Percentiles rank a stretch among this genome's conserved stretches.
phyloP scores from a whole-genome alignment of 2,329 filamentous ascomycete species.

The Sporothrix sp. region DNA sequence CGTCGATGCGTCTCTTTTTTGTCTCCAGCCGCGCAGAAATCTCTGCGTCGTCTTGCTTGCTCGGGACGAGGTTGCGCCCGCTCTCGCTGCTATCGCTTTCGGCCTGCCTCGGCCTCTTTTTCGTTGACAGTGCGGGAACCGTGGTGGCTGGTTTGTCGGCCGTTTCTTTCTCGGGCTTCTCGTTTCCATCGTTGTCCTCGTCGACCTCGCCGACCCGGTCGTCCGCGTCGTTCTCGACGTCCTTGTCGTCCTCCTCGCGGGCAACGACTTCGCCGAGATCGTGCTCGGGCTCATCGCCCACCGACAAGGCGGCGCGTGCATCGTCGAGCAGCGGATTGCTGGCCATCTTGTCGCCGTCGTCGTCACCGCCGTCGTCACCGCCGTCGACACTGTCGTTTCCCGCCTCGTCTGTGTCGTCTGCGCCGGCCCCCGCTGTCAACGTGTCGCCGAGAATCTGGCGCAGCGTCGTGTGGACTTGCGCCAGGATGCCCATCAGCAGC shows the following conservation, averaged over 20 bases:
- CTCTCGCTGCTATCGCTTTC: neutral
- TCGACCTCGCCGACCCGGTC: neutral
- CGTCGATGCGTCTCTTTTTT: conserved; percentile 3
- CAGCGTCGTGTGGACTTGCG: conserved; percentile 43
- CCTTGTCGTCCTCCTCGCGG: conserved; percentile 30
- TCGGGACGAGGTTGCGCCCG: too few species aligned
- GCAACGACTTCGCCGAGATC: conserved; percentile 17
- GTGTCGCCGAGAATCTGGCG: conserved; percentile 26
- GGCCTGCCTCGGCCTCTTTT: too few species aligned
- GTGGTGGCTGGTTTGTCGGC: neutral
- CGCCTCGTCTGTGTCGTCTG: conserved; percentile 18
- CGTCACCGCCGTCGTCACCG: neutral
- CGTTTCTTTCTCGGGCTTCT: neutral
- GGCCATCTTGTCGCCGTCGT: neutral
- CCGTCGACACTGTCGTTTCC: neutral
- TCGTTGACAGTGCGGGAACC: neutral
- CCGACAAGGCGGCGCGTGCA: too few species aligned
- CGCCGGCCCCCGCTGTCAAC: conserved; percentile 16
- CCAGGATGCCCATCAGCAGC: conserved; percentile 55
- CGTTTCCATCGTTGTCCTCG: too few species aligned
- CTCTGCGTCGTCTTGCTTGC: too few species aligned
- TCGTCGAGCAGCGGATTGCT: neutral
- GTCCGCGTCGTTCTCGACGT: neutral
- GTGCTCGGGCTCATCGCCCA: neutral
- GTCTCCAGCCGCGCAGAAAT: too few species aligned